Evolutionary conservation across 208 protist species (phyloP), one percentile per base, ranked within the genome.

Genomic region (Angomonas deanei): DNA sequence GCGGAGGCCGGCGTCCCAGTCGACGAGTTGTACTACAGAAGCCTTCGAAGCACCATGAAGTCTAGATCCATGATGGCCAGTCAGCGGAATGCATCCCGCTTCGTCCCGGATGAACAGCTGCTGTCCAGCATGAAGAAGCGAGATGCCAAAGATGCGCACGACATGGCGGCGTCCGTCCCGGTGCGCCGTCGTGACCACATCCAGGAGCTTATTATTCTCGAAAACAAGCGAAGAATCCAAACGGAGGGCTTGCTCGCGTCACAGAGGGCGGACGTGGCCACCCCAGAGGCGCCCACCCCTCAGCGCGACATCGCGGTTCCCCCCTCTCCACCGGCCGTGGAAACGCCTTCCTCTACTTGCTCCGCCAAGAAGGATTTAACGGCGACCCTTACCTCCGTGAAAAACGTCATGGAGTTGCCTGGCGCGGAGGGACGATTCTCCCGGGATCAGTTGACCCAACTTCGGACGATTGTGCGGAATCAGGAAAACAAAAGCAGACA

Each of bases 171-270:
- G 28, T 62, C 82, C 27, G 81, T 95, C 47, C 85, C 88, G 10
- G 64, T 95, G 65, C 88, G 88, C 21, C 85, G 88, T 58, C 88
- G 88, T 46, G 88, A 95, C 61, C 88, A 84, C 58, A 75, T 95
- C 30, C 76, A 95, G 79, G 85, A 91, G 70, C 76, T 95, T 24
- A 74, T 95, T 17, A 56, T 95, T 54, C 80, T 95, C 59, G 85
- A 95, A 63, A 74, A 91, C 74, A 90, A 91, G 68, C 64, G 73
- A 11, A 82, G 88, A 11, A 68, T 91, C 3, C 62, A 60, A 47
- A 71, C 80, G 64, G 77, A 95, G 69, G 73, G 66, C 13, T 67
- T 78, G 11, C 66, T 87, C 24, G 80, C 85, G 6, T 72, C 61
- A 11, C 66, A 84, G 62, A 85, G 78, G n/a, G 76, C 78, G 28